Evolutionary conservation across 129 eudicot genomes (phyloP).

Genomic region (Arctium minus): DNA sequence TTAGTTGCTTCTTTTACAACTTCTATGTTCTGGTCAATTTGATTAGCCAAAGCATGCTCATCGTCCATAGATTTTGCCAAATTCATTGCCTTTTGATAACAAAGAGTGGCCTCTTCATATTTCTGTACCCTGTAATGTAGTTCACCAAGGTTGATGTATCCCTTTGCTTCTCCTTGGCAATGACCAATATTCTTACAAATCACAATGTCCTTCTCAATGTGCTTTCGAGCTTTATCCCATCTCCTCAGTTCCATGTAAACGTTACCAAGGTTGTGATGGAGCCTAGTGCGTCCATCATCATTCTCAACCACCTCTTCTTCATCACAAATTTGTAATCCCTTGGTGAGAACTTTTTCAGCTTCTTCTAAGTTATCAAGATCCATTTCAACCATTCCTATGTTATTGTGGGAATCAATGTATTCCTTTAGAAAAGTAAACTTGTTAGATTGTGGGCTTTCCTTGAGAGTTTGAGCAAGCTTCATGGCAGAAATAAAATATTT

Average conservation of each 20-base stretch:
- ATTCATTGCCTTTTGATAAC: slow-evolving; percentile 75
- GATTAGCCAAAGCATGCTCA: slow-evolving; percentile 68
- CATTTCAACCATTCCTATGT: slow-evolving; percentile 89
- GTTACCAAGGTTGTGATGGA: slow-evolving; percentile 90
- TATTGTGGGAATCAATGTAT: slow-evolving; percentile 86
- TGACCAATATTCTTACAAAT: slow-evolving; percentile 74
- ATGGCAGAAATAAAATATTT: slow-evolving; percentile 73
- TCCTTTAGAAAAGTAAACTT: slow-evolving; percentile 62
- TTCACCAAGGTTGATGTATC: slow-evolving; percentile 90
- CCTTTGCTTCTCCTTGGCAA: slow-evolving; percentile 92
- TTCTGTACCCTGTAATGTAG: slow-evolving; percentile 64
- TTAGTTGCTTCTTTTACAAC: slow-evolving; percentile 55
- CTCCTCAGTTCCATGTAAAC: slow-evolving; percentile 75
- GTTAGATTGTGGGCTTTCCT: slow-evolving; percentile 38
- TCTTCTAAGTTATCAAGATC: slow-evolving; percentile 91
- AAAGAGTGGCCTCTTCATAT: slow-evolving; percentile 57
- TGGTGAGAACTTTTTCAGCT: slow-evolving; percentile 62
- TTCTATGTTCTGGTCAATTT: slow-evolving; percentile 52
- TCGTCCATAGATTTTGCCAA: slow-evolving; percentile 88
- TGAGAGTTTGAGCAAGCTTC: slow-evolving; percentile 67
- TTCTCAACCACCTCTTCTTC: slow-evolving; percentile 79
- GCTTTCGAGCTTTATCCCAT: slow-evolving; percentile 67
- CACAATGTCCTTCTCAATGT: slow-evolving; percentile 73
- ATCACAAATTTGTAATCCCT: slow-evolving; percentile 75
- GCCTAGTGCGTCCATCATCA: slow-evolving; percentile 81